These are phyloP conservation scores for Russula brevipes DNA, from an alignment of 768 basidiomycete genomes.

Conservation along the genomic window DNA sequence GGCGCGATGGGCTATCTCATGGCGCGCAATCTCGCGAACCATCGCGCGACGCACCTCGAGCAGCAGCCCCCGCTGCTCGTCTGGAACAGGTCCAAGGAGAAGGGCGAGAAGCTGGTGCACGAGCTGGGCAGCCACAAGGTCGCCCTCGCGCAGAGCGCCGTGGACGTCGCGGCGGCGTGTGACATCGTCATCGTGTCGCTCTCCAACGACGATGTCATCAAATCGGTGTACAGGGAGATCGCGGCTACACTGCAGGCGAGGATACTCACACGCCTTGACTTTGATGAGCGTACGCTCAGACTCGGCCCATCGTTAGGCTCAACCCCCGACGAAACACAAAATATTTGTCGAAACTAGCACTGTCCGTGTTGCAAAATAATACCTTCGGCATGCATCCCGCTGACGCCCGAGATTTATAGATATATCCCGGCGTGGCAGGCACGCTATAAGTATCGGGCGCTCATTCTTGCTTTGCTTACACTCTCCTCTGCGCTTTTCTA, in stretches of 20 bases:
- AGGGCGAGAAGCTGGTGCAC: slow-evolving; percentile 52
- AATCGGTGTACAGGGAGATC: slow-evolving; percentile 56
- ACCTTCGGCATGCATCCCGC: background rate
- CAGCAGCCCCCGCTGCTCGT: slow-evolving; percentile 53
- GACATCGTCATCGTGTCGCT: slow-evolving; percentile 75
- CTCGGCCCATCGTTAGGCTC: slow-evolving; percentile 22
- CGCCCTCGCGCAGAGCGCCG: slow-evolving; percentile 42
- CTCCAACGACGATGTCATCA: slow-evolving; percentile 65
- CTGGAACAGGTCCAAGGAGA: slow-evolving; percentile 68
- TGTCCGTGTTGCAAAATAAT: slow-evolving; percentile 39
- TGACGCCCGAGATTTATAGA: slow-evolving; percentile 33
- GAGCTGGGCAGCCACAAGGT: slow-evolving; percentile 51
- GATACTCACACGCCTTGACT: background rate
- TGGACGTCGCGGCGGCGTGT: slow-evolving; percentile 33
- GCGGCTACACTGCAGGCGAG: slow-evolving; percentile 53
- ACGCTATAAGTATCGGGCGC: slow-evolving; percentile 13
- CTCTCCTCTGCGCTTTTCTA: slow-evolving; percentile 25
- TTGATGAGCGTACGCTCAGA: background rate
- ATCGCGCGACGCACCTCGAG: slow-evolving; percentile 36
- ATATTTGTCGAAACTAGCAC: slow-evolving; percentile 87
- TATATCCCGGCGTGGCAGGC: slow-evolving; percentile 53
- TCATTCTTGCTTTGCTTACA: background rate
- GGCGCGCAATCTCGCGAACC: slow-evolving; percentile 72
- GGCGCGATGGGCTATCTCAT: slow-evolving; percentile 73
- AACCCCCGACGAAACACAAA: slow-evolving; percentile 47